These are phyloP conservation scores for Gamsiella multidivaricata DNA, from an alignment of 192 early-diverging fungal species.

Conservation along the genomic window DNA sequence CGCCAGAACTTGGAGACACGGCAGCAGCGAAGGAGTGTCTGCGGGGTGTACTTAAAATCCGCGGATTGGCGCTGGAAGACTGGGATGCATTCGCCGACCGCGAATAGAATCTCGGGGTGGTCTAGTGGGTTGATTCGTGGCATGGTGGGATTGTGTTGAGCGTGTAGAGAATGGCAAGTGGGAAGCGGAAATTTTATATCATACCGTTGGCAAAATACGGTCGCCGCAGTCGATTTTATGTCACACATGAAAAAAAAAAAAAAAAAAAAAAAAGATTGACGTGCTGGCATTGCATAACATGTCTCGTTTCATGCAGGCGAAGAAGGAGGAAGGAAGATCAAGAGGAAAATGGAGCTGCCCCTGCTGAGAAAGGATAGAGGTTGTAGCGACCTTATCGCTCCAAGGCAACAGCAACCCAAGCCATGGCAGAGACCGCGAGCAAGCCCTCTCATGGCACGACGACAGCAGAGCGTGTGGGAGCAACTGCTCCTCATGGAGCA, in stretches of 20 bases:
- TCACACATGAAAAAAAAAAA: not conserved
- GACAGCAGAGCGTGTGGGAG: no score
- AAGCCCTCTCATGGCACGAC: no score
- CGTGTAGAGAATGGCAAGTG: not conserved
- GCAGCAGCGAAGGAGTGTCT: not conserved
- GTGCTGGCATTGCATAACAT: not conserved
- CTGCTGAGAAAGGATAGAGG: no score
- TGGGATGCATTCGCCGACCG: slow-evolving; percentile 1
- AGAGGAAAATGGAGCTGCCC: no score
- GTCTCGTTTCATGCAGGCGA: not conserved
- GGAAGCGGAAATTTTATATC: not conserved
- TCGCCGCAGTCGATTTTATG: slow-evolving; percentile 90
- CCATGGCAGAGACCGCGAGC: no score
- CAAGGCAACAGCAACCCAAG: no score
- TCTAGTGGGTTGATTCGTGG: not conserved
- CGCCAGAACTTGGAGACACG: slow-evolving; percentile 11
- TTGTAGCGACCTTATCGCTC: no score
- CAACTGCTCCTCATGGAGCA: not conserved
- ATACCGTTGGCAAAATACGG: not conserved
- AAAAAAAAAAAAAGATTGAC: slow-evolving; percentile 2
- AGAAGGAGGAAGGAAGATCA: no score
- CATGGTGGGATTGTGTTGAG: not conserved
- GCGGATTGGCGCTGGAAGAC: not conserved
- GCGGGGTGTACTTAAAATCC: not conserved
- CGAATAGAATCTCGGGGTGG: slow-evolving; percentile 8